Evolutionary conservation across 495 filamentous ascomycete genomes (phyloP).

Genomic region (Glutinoglossum americanum): DNA sequence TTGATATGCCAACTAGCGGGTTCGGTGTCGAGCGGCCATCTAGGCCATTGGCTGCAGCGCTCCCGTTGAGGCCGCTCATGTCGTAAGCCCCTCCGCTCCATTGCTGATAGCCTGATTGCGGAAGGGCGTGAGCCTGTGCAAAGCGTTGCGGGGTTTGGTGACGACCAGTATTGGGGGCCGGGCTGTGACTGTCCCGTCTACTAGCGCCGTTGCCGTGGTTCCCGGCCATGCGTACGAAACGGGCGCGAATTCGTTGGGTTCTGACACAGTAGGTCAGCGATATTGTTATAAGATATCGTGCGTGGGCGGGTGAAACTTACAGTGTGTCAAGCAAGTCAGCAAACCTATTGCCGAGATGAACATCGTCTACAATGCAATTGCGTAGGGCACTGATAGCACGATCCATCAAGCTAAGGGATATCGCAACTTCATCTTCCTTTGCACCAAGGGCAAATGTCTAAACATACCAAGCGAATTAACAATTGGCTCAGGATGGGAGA

Average conservation of each 20-base stretch:
- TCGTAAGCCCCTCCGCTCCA: background rate
- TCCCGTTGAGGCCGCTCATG: background rate
- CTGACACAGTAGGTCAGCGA: background rate
- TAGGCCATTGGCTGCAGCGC: background rate
- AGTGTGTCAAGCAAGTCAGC: constrained; percentile 63
- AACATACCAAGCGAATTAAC: background rate
- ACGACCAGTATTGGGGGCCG: background rate
- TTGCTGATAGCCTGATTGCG: background rate
- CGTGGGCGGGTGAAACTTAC: background rate
- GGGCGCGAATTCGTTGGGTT: constrained; percentile 17
- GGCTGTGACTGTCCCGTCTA: background rate
- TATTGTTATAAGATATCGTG: constrained; percentile 1
- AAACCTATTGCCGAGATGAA: constrained; percentile 85
- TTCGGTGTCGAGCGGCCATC: constrained; percentile 3
- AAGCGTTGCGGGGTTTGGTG: background rate
- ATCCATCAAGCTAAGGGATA: constrained; percentile 65
- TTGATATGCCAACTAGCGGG: constrained; percentile 19
- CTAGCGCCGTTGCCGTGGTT: background rate
- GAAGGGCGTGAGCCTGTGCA: background rate
- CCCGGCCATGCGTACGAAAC: constrained; percentile 19
- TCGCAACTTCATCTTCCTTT: constrained; percentile 64
- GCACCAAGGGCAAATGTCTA: constrained; percentile 87
- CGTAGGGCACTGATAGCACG: constrained; percentile 57
- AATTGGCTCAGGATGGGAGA: background rate
- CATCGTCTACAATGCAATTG: constrained; percentile 79